These are phyloP conservation scores for Chernovozyma sophiae-reginae DNA, from an alignment of 1,139 yeast genomes.

Conservation along the genomic window DNA sequence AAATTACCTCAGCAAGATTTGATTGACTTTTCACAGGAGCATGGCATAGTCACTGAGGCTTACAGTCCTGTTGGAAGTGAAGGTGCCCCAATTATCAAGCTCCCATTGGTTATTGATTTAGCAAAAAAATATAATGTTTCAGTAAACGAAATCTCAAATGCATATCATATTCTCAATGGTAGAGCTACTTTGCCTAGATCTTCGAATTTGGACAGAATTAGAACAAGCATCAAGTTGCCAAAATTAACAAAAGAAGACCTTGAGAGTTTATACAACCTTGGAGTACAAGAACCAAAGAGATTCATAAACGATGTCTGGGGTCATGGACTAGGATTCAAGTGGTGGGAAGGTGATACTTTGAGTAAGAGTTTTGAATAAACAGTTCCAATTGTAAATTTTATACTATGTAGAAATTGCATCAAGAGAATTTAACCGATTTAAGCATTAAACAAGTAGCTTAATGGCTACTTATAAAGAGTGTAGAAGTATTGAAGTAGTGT, in stretches of 20 bases:
- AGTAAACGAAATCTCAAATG: conserved; percentile 31
- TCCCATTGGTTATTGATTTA: conserved; percentile 27
- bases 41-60: conserved; percentile 26
- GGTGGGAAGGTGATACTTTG: conserved; percentile 31
- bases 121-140: conserved; percentile 30
- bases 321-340: conserved; percentile 32
- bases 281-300: conserved; percentile 39
- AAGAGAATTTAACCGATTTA: too few relatives aligned
- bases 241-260: conserved; percentile 43
- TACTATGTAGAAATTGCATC: too few relatives aligned
- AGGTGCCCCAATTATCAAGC: conserved; percentile 34
- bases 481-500: too few relatives aligned
- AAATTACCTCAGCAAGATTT: conserved; percentile 37
- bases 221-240: conserved; percentile 28
- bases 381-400: too few relatives aligned
- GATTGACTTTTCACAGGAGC: conserved; percentile 21
- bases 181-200: conserved; percentile 34
- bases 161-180: conserved; percentile 35
- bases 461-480: too few relatives aligned
- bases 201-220: conserved; percentile 35
- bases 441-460: too few relatives aligned
- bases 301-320: conserved; percentile 36
- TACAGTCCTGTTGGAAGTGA: conserved; percentile 34
- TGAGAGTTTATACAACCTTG: conserved; percentile 36
- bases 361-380: conserved; percentile 16